phyloP scores from a whole-genome alignment of 2,329 filamentous ascomycete genomes.

The Cercospora janseana region DNA sequence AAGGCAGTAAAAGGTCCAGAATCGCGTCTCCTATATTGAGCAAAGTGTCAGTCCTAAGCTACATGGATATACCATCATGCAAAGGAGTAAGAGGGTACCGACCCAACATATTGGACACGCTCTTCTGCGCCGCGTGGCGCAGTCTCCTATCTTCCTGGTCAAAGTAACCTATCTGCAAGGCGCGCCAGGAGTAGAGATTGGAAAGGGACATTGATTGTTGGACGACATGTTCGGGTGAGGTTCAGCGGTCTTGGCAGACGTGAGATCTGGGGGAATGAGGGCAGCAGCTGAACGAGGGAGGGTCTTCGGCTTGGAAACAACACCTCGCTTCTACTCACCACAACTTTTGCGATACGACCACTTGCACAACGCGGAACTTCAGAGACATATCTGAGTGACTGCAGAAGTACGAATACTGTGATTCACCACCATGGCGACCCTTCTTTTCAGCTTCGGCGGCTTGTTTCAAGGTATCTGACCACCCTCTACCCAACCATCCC shows the following conservation, averaged over 20 bases:
- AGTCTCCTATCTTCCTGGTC: slow-evolving; percentile 4
- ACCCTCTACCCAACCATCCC: slow-evolving; percentile 3
- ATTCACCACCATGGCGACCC: slow-evolving; percentile 39
- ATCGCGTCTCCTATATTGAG: slow-evolving; percentile 45
- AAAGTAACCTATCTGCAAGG: slow-evolving; percentile 25
- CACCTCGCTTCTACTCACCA: slow-evolving; percentile 11
- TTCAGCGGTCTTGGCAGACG: slow-evolving; percentile 6
- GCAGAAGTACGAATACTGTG: too few species aligned
- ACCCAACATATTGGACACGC: slow-evolving; percentile 6
- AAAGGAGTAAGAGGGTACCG: too few species aligned
- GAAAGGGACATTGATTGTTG: slow-evolving; percentile 25
- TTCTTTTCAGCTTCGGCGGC: slow-evolving; percentile 68
- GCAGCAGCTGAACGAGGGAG: background rate
- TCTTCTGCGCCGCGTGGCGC: background rate
- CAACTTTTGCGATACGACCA: background rate
- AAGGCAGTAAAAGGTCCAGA: slow-evolving; percentile 59
- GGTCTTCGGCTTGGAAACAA: slow-evolving; percentile 6
- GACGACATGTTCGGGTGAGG: background rate
- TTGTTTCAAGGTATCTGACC: slow-evolving; percentile 65
- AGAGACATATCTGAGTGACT: background rate
- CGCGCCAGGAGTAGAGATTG: slow-evolving; percentile 24
- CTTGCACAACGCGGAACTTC: slow-evolving; percentile 1
- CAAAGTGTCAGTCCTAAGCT: background rate
- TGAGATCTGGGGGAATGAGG: background rate
- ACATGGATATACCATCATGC: background rate